A percentile compares a stretch with the other conserved stretches of the same genome.
phyloP scores from a whole-genome alignment of 257 asterid genomes.

The Jasminum sambac region DNA sequence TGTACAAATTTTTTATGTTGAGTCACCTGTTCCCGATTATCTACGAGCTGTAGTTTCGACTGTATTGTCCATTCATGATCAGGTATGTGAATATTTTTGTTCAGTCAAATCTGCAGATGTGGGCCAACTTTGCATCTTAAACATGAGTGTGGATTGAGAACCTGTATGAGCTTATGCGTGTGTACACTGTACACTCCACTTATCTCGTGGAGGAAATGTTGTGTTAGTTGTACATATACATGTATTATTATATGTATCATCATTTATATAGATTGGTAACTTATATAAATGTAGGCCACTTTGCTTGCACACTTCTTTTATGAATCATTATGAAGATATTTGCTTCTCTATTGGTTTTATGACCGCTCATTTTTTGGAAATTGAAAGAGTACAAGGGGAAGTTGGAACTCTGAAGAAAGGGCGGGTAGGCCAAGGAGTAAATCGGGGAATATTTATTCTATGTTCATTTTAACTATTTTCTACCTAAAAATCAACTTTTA shows the following conservation, averaged over 20 bases:
- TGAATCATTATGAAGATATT: background rate
- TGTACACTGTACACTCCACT: background rate
- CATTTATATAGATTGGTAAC: background rate
- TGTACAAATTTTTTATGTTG: conserved; percentile 71
- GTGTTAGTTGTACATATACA: background rate
- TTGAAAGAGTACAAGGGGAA: background rate
- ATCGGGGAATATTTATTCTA: no score
- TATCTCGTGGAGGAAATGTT: background rate
- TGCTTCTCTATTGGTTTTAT: background rate
- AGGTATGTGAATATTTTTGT: conserved; percentile 42
- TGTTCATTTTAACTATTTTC: no score
- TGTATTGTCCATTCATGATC: conserved; percentile 71
- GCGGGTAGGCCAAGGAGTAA: background rate
- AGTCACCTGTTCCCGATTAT: conserved; percentile 88
- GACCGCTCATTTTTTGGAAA: background rate
- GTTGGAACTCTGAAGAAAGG: no score
- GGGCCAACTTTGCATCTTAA: background rate
- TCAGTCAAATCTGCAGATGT: conserved; percentile 8
- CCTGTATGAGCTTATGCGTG: background rate
- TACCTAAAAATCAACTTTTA: no score
- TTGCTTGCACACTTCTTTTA: background rate
- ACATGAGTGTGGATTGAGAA: background rate
- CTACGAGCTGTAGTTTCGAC: conserved; percentile 76
- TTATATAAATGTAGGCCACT: background rate
- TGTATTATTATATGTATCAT: background rate